phyloP scores from a whole-genome alignment of 75 land plant genomes.

The Pinus taeda region DNA sequence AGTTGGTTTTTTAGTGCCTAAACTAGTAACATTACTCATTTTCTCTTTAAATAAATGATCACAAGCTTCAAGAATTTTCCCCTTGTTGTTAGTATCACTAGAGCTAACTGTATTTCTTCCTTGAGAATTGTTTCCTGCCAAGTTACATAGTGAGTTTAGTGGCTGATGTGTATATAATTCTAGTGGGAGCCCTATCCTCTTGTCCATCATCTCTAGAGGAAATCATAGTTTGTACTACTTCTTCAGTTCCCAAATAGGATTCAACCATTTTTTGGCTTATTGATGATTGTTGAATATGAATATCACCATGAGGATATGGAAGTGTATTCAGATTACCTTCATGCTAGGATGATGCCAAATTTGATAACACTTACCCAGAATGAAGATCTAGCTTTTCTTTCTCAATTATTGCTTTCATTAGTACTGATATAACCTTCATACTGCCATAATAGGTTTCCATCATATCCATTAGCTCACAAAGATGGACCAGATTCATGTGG shows the following conservation, averaged over 20 bases:
- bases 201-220: constrained; percentile 2
- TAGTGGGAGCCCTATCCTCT: background rate
- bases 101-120: background rate
- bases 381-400: background rate
- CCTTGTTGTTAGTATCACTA: background rate
- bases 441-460: background rate
- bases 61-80: background rate
- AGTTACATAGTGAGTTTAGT: background rate
- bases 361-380: background rate
- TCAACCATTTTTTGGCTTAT: too few relatives aligned
- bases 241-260: background rate
- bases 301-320: background rate
- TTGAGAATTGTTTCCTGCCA: background rate
- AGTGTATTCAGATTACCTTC: background rate
- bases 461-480: background rate
- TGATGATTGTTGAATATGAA: background rate
- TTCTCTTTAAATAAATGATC: background rate
- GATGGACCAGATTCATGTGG: too few relatives aligned
- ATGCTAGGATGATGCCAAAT: background rate
- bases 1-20: background rate
- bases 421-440: background rate
- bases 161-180: background rate
- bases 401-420: background rate
- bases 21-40: background rate
- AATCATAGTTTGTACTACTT: background rate